Base-by-base conservation (phyloP, 495 filamentous ascomycete genomes). In the Aspergillus mulundensis region DNA sequence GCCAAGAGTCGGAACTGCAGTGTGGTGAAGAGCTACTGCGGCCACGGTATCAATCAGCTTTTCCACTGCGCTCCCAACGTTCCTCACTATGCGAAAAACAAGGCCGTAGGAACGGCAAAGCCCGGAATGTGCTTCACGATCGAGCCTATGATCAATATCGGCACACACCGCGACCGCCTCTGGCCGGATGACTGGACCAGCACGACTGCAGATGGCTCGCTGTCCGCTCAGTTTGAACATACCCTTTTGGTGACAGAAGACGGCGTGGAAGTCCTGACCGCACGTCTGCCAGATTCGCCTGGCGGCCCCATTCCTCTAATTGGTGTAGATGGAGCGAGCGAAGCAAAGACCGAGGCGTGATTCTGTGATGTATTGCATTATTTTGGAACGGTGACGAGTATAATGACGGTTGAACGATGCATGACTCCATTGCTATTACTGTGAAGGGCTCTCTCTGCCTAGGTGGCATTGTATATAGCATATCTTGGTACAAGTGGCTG, bases 101-200 rank as follows among this genome's bases (percentile, higher is more conserved):
- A 94, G 81, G 90, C 90, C 0, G 87, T 94, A 0, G 90, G 90
- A 40, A 83, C 83, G 18, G 90, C 89, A 40, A 93, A 94, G 73
- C 81, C 84, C 6, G 90, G 91, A 30, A 94, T 95, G 91, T 91
- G 87, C 59, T 95, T 95, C 56, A 95, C 91, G 1, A 95, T 95
- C 56, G 90, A 95, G 72, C 90, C 90, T 15, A 95, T 95, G 90
- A 88, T 95, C 61, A 88, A 87, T 38, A 70, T 90, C 10, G 91
- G 90, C 21, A 90, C 85, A 11, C 84, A 90, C 62, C 81, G 81
- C 40, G 90, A 95, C 63, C 81, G 87, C 54, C 93, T 87, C 0
- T 95, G 90, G 90, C 90, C 90, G 3, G 90, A 95, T 67, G 84
- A 93, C 68, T 95, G 90, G 90, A 95, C 90, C 1, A 91, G 87